Conservation (phyloP, 2,329 filamentous ascomycete genomes). For the Verticillium dahliae region DNA sequence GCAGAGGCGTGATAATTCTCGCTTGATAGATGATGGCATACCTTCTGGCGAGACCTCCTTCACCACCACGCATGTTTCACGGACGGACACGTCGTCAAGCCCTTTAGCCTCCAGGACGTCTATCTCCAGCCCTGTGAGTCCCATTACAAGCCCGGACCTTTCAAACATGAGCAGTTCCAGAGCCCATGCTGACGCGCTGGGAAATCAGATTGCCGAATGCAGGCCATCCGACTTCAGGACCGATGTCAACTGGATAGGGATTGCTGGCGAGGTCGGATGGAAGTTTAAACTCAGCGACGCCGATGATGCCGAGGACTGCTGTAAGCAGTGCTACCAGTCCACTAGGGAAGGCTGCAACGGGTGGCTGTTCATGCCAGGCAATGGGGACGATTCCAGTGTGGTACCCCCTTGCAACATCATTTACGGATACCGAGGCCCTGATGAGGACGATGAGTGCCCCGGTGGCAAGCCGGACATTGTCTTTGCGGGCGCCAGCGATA, state of each 20-base stretch:
- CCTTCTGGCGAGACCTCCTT: not conserved
- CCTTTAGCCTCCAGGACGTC: not conserved
- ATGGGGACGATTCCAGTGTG: not conserved
- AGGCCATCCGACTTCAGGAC: slow-evolving; percentile 2
- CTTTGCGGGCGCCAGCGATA: slow-evolving; percentile 2
- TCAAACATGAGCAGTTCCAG: not conserved
- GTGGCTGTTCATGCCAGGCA: slow-evolving; percentile 9
- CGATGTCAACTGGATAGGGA: slow-evolving; percentile 11
- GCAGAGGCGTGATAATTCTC: slow-evolving; percentile 14
- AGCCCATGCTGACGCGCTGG: not conserved
- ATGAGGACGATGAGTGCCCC: slow-evolving; percentile 5
- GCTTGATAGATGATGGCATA: not conserved
- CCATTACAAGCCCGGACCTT: not conserved
- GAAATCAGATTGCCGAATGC: slow-evolving; percentile 4
- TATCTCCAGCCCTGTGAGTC: slow-evolving; percentile 2
- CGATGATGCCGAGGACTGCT: slow-evolving; percentile 8
- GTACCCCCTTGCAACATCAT: slow-evolving; percentile 11
- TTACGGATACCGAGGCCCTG: slow-evolving; percentile 7
- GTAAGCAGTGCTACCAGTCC: slow-evolving; percentile 7
- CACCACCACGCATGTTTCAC: not conserved
- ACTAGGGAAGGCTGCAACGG: slow-evolving; percentile 10
- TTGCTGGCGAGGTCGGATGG: slow-evolving; percentile 6
- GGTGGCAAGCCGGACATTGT: slow-evolving; percentile 10
- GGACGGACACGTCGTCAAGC: not conserved
- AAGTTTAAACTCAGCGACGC: slow-evolving; percentile 6